These are phyloP conservation scores for Chlamydomonas reinhardtii DNA, from an alignment of 163 green algal species.

Conservation along the genomic window DNA sequence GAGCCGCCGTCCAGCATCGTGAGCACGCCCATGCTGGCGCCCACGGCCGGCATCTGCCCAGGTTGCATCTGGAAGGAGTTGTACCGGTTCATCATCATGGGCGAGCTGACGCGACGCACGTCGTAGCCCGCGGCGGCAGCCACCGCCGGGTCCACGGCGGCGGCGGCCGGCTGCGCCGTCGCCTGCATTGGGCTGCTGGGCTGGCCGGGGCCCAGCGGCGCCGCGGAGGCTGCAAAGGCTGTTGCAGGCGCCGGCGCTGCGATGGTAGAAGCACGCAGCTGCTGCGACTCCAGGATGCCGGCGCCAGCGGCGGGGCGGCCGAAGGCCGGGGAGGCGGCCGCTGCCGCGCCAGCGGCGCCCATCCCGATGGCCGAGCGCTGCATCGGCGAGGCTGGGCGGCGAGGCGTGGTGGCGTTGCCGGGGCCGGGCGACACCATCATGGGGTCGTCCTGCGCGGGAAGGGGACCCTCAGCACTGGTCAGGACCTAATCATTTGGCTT, in stretches of 20 bases:
- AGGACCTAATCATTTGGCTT: no score
- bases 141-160: not conserved
- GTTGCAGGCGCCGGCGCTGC: no score
- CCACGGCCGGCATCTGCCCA: no score
- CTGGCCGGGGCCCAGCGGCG: not conserved
- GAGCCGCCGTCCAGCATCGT: not conserved
- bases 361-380: conserved; percentile 26
- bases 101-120: not conserved
- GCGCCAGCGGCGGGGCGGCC: not conserved
- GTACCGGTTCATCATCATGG: conserved; percentile 11
- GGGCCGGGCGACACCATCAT: conserved; percentile 54
- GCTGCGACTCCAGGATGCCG: conserved; percentile 10
- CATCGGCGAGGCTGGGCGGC: conserved; percentile 60
- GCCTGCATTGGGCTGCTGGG: not conserved
- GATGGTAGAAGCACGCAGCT: no score
- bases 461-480: no score
- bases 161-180: no score
- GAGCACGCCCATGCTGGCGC: not conserved
- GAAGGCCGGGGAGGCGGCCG: not conserved
- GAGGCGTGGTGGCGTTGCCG: conserved; percentile 70
- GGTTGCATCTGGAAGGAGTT: not conserved
- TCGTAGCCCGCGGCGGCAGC: not conserved
- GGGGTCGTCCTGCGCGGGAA: conserved; percentile 26
- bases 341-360: not conserved
- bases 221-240: not conserved